Percentiles rank a stretch among this genome's conserved stretches.
Conservation (phyloP, 257 asterid genomes). For the Nicotiana benthamiana region DNA sequence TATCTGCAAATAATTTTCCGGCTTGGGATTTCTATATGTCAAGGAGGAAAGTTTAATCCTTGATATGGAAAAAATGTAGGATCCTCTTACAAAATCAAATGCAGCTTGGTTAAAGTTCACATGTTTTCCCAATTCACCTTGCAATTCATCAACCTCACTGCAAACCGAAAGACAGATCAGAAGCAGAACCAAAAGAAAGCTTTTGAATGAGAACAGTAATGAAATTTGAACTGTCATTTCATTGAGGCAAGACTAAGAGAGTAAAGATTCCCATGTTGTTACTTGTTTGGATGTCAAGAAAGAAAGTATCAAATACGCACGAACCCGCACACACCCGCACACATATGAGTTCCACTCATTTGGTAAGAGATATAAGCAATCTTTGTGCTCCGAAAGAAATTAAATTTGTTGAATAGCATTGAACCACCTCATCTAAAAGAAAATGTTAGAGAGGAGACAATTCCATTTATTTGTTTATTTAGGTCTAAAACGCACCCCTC, state of each 20-base stretch:
- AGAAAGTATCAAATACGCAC: background rate
- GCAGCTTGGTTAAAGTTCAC: constrained; percentile 31
- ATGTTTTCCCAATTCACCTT: constrained; percentile 26
- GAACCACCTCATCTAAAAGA: background rate
- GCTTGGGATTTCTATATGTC: background rate
- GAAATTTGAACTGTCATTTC: background rate
- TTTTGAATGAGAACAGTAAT: background rate
- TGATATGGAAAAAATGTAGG: constrained; percentile 27
- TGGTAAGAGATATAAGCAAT: background rate
- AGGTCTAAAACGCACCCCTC: background rate
- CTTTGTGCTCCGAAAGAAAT: background rate
- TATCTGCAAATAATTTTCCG: too few species aligned
- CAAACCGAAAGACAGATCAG: constrained; percentile 7
- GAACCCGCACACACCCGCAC: background rate
- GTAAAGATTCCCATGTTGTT: background rate
- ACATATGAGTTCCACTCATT: background rate
- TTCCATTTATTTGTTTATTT: background rate
- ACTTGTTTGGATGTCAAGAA: background rate
- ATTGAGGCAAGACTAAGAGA: background rate
- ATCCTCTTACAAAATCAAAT: constrained; percentile 33
- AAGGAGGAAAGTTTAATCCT: background rate
- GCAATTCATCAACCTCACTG: constrained; percentile 48
- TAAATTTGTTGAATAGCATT: background rate
- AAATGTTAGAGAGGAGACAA: background rate
- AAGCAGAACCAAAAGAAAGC: background rate